These are phyloP conservation scores for Hygrophila difformis DNA, from an alignment of 257 asterid genomes.

Conservation along the genomic window DNA sequence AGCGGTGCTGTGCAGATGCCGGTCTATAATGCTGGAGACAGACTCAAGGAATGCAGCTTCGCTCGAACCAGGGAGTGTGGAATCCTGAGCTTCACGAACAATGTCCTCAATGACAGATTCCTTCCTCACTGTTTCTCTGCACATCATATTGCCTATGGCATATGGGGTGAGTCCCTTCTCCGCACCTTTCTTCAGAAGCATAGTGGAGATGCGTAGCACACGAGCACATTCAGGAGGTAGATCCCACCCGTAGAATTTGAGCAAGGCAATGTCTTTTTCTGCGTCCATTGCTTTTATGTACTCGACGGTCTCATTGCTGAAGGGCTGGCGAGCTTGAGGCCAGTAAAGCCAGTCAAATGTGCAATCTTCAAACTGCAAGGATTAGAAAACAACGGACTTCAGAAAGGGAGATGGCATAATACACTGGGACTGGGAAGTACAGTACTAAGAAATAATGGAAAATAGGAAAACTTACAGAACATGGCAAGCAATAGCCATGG, in stretches of 20 bases:
- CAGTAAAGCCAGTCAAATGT: conserved; percentile 95
- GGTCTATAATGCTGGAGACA: conserved; percentile 56
- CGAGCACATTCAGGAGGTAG: conserved; percentile 61
- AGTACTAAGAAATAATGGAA: not conserved
- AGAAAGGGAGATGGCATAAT: not conserved
- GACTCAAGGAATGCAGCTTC: conserved; percentile 67
- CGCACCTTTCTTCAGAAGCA: conserved; percentile 88
- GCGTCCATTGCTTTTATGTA: conserved; percentile 62
- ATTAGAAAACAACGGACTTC: not conserved
- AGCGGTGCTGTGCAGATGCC: conserved; percentile 29
- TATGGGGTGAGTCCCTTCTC: conserved; percentile 69
- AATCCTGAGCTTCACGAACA: conserved; percentile 57
- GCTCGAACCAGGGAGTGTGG: conserved; percentile 53
- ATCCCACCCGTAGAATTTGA: conserved; percentile 82
- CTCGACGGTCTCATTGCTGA: conserved; percentile 44
- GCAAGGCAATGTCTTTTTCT: conserved; percentile 60
- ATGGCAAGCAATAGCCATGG: conserved; percentile 97
- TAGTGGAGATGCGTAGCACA: conserved; percentile 67
- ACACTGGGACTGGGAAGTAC: no score
- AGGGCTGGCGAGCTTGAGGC: conserved; percentile 82
- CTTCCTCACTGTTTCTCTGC: conserved; percentile 58
- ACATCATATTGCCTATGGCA: conserved; percentile 68
- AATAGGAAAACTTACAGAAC: conserved; percentile 45
- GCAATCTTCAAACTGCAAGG: conserved; percentile 59
- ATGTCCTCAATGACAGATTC: conserved; percentile 67